A percentile compares a stretch with the other conserved stretches of the same genome.
phyloP scores from a whole-genome alignment of 106 monocot genomes.

The Triglochin maritima region DNA sequence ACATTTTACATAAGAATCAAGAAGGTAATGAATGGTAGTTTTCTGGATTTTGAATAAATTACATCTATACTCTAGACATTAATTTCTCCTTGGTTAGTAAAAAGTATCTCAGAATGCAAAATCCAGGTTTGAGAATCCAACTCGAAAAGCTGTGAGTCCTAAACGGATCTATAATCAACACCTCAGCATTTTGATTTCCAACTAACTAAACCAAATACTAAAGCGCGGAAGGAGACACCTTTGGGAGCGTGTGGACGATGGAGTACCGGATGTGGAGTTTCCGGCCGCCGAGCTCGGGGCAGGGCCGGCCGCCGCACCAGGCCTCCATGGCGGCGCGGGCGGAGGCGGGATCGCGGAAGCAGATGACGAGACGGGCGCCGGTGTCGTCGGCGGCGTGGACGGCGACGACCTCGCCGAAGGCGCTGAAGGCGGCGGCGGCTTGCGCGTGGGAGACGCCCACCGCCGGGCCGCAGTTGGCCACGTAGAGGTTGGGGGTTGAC shows the following conservation, averaged over 20 bases:
- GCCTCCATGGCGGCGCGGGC: conserved; percentile 47
- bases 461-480: conserved; percentile 87
- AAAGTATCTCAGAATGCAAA: no score
- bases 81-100: no score
- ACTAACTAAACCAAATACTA: no score
- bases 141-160: no score
- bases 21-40: no score
- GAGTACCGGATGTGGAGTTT: conserved; percentile 75
- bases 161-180: no score
- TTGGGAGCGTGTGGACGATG: conserved; percentile 14
- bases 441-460: conserved; percentile 48
- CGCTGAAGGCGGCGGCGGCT: conserved; percentile 43
- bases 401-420: conserved; percentile 51
- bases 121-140: no score
- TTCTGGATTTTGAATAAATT: no score
- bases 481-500: conserved; percentile 55
- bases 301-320: conserved; percentile 46
- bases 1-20: no score
- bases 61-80: no score
- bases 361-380: conserved; percentile 66
- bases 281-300: conserved; percentile 45
- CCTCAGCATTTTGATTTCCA: no score
- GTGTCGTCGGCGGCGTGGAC: conserved; percentile 67
- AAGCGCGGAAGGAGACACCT: neutral
- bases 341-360: conserved; percentile 39